Evolutionary conservation across 768 basidiomycete genomes (phyloP).

Genomic region (Lentinus tigrinus): DNA sequence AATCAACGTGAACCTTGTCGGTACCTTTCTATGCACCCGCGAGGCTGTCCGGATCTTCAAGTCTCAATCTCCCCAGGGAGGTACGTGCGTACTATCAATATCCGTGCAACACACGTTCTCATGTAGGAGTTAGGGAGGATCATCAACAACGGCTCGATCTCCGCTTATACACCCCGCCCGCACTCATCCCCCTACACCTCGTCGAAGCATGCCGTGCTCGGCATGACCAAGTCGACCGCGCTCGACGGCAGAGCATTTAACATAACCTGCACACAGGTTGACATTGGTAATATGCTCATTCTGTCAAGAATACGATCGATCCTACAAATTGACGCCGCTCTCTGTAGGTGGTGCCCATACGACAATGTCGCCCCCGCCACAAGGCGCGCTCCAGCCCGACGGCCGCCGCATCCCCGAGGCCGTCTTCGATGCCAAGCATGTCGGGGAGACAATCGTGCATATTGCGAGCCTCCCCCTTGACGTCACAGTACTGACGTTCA

Average conservation of each 20-base stretch:
- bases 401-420: conserved; percentile 58
- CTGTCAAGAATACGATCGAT: background rate
- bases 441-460: conserved; percentile 69
- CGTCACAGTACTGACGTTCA: conserved; percentile 69
- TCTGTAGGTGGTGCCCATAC: conserved; percentile 69
- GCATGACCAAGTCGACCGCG: conserved; percentile 72
- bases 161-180: conserved; percentile 68
- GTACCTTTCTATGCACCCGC: conserved; percentile 72
- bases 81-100: conserved; percentile 29
- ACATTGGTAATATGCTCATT: conserved; percentile 55
- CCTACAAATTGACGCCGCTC: background rate
- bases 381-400: conserved; percentile 67
- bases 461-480: conserved; percentile 67
- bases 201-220: conserved; percentile 79
- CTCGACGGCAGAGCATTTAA: conserved; percentile 74
- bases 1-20: conserved; percentile 70
- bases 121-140: conserved; percentile 54
- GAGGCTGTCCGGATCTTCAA: conserved; percentile 78
- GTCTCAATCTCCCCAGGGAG: conserved; percentile 67
- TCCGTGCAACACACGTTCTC: no score
- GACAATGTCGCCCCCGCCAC: conserved; percentile 44
- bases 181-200: conserved; percentile 64
- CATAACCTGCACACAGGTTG: conserved; percentile 80
- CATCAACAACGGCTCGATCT: conserved; percentile 82
- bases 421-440: conserved; percentile 69